phyloP scores from a whole-genome alignment of 177 flowering plant species.

The Vitis hybrid region DNA sequence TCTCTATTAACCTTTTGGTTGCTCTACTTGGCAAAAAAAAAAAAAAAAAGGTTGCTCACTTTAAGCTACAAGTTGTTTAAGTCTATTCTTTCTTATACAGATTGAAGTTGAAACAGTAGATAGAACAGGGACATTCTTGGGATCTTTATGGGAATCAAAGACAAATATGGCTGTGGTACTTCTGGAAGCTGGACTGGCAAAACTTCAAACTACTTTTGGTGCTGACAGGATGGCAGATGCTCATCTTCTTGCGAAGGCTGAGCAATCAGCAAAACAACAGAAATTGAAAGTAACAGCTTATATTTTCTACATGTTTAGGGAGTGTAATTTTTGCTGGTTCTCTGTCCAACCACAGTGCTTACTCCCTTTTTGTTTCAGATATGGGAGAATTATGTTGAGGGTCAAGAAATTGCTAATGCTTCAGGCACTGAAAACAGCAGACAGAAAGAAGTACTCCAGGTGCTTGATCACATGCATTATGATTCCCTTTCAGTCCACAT shows the following conservation, averaged over 20 bases:
- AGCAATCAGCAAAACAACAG: slow-evolving; percentile 75
- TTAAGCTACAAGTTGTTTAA: not conserved
- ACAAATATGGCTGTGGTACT: slow-evolving; percentile 68
- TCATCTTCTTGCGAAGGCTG: slow-evolving; percentile 63
- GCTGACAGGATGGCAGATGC: slow-evolving; percentile 64
- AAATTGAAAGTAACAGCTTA: slow-evolving; percentile 61
- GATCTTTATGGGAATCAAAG: slow-evolving; percentile 92
- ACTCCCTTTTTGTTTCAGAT: slow-evolving; percentile 42
- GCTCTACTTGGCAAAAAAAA: no score
- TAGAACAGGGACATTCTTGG: slow-evolving; percentile 96
- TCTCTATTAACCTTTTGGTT: not conserved
- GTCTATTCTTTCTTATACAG: slow-evolving; percentile 30
- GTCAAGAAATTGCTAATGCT: slow-evolving; percentile 73
- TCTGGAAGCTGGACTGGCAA: slow-evolving; percentile 92
- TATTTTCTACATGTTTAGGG: not conserved
- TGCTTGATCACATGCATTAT: slow-evolving; percentile 14
- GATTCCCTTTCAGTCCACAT: not conserved
- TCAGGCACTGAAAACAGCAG: slow-evolving; percentile 42
- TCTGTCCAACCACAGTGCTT: not conserved
- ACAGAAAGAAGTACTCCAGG: slow-evolving; percentile 86
- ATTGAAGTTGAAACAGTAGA: slow-evolving; percentile 96
- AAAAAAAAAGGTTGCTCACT: not conserved
- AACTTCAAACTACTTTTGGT: slow-evolving; percentile 74
- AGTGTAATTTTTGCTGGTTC: not conserved
- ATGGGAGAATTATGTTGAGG: slow-evolving; percentile 95